Conservation (phyloP, 1,284 basidiomycete species). For the Apiotrichum gracile region DNA sequence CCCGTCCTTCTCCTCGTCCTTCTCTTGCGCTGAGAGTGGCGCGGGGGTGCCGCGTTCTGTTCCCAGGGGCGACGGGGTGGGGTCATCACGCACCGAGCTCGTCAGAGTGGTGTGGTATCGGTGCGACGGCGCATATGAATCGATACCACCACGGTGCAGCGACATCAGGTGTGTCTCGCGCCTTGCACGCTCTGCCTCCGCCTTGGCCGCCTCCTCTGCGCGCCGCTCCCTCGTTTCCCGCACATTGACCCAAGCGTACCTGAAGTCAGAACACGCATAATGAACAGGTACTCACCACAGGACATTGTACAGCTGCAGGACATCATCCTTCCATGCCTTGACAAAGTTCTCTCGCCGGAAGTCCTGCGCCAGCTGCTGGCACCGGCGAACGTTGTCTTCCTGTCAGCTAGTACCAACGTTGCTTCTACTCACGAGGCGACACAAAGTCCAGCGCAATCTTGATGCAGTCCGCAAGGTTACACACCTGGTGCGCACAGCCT, state of each 20-base stretch:
- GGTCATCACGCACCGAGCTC: constrained; percentile 17
- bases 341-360: constrained; percentile 81
- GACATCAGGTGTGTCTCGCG: constrained; percentile 16
- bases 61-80: background rate
- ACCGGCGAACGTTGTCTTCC: constrained; percentile 73
- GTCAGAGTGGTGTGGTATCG: background rate
- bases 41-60: background rate
- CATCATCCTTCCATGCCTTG: constrained; percentile 88
- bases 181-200: constrained; percentile 13
- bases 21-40: background rate
- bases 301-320: constrained; percentile 81
- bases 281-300: constrained; percentile 67
- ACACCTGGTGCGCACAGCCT: constrained; percentile 87
- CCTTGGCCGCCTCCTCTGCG: constrained; percentile 16
- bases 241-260: constrained; percentile 41
- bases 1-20: background rate
- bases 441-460: constrained; percentile 97
- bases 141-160: constrained; percentile 16
- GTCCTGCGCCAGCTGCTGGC: constrained; percentile 76
- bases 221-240: constrained; percentile 28
- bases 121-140: background rate
- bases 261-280: constrained; percentile 7
- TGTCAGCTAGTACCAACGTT: background rate
- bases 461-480: constrained; percentile 74
- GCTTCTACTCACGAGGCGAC: constrained; percentile 55